Evolutionary conservation across 768 basidiomycete genomes (phyloP), one percentile per base, ranked within the genome.

Genomic region (Cystobasidium tubakii): DNA sequence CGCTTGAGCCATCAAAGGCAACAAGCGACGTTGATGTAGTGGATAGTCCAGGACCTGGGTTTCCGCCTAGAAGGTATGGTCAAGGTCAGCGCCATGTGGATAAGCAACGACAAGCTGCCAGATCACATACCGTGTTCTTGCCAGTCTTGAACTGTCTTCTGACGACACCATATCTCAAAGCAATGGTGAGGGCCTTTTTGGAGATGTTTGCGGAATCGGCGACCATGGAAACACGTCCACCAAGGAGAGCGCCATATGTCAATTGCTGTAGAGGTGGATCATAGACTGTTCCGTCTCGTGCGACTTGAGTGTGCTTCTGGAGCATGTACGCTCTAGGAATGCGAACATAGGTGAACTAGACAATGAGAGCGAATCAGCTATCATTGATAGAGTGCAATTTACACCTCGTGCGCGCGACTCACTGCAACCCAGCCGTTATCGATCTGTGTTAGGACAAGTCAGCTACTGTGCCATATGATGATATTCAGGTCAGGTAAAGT

Each of bases 271-370:
- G 81, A 4, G 83, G 82, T 60, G 83, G 82, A 53, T 82, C 82
- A 23, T 80, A 80, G n/a, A 83, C 83, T 12, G 79, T 74, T 33
- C 82, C 83, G 15, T 82, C 79, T 12, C 82, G 76, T 0, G 81
- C 81, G 15, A 82, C 82, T 74, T 83, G 82, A 33, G 82, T 82
- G 75, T 84, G 82, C 79, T 84, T 84, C 82, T 83, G 83, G 75
- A 84, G 80, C 82, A 84, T 83, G 77, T 80, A 78, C 27, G 76
- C 80, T 62, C 83, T 79, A 12, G 83, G 83, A 10, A 84, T 80
- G 31, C 82, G 79, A 64, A 84, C 83, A 72, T 82, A 80, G 36
- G 83, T 83, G 79, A 84, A 84, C 73, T 81, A 75, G 50, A 62
- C n/a, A n/a, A n/a, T n/a, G n/a, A n/a, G n/a, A n/a, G n/a, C n/a